phyloP scores from a whole-genome alignment of 768 basidiomycete species.

The Boletales sp. region DNA sequence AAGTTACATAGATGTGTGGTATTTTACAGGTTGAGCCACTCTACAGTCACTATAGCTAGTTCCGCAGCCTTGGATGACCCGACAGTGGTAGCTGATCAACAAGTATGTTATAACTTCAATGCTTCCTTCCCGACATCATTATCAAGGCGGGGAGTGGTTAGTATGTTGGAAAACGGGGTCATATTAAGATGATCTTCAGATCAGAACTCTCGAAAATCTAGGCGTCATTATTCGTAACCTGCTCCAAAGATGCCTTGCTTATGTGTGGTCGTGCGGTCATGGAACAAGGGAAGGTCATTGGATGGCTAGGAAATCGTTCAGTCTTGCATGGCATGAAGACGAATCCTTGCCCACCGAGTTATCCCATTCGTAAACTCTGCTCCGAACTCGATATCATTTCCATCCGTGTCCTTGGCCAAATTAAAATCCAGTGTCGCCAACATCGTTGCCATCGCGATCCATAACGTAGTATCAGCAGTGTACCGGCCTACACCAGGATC shows the following conservation, averaged over 20 bases:
- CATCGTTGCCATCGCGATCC: conserved; percentile 11
- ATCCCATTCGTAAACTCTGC: conserved; percentile 2
- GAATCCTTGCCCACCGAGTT: neutral
- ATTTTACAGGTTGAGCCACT: too few relatives aligned
- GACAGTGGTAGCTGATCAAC: too few relatives aligned
- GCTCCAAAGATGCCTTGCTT: conserved; percentile 1
- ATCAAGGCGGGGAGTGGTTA: too few relatives aligned
- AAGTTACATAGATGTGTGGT: too few relatives aligned
- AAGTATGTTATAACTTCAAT: too few relatives aligned
- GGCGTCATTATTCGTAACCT: neutral
- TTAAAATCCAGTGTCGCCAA: conserved; percentile 15
- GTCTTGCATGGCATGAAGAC: too few relatives aligned
- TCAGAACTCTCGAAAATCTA: neutral
- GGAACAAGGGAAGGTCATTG: conserved; percentile 13
- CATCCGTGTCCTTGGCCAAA: conserved; percentile 7
- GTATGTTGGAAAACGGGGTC: too few relatives aligned
- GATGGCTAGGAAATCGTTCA: conserved; percentile 1
- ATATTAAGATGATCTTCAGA: too few relatives aligned
- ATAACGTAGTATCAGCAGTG: neutral
- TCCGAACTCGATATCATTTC: conserved; percentile 4
- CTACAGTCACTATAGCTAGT: too few relatives aligned
- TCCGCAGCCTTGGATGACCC: too few relatives aligned
- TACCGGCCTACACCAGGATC: conserved; percentile 4
- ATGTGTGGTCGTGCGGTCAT: conserved; percentile 9
- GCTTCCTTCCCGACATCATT: too few relatives aligned